These are phyloP conservation scores for Hypericum perforatum DNA, from an alignment of 345 rosid species.

Conservation along the genomic window DNA sequence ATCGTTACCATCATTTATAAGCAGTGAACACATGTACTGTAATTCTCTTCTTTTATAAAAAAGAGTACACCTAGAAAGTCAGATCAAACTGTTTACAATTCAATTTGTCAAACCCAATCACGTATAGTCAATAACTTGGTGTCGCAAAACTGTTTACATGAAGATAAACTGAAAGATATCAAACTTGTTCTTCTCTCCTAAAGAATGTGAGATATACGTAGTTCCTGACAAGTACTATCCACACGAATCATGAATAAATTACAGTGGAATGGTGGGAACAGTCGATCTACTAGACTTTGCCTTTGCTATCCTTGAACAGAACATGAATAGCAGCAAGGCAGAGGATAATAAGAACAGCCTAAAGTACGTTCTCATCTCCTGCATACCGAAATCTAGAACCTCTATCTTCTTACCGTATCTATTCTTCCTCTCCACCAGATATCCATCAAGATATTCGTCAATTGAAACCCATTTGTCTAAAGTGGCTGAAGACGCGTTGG, in stretches of 20 bases:
- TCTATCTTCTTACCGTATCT: constrained; percentile 81
- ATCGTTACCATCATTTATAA: no score
- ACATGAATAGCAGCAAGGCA: constrained; percentile 72
- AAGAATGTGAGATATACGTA: constrained; percentile 10
- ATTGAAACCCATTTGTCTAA: constrained; percentile 66
- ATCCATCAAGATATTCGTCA: constrained; percentile 85
- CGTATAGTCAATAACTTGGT: constrained; percentile 6
- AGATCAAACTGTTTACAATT: no score
- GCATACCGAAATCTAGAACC: constrained; percentile 89
- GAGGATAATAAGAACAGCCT: constrained; percentile 90
- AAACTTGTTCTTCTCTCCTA: constrained; percentile 2
- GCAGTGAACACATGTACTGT: no score
- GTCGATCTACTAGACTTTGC: constrained; percentile 55
- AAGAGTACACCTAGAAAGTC: no score
- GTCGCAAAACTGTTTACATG: neutral
- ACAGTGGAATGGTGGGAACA: constrained; percentile 20
- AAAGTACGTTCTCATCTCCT: constrained; percentile 90
- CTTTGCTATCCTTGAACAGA: constrained; percentile 88
- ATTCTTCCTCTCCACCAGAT: constrained; percentile 75
- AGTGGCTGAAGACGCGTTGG: constrained; percentile 26
- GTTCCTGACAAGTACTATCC: constrained; percentile 1
- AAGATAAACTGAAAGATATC: constrained; percentile 8
- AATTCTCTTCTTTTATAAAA: no score
- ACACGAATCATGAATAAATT: neutral
- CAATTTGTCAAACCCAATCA: neutral